Conservation (phyloP, 352 stramenopile genomes). For the Pythium insidiosum region DNA sequence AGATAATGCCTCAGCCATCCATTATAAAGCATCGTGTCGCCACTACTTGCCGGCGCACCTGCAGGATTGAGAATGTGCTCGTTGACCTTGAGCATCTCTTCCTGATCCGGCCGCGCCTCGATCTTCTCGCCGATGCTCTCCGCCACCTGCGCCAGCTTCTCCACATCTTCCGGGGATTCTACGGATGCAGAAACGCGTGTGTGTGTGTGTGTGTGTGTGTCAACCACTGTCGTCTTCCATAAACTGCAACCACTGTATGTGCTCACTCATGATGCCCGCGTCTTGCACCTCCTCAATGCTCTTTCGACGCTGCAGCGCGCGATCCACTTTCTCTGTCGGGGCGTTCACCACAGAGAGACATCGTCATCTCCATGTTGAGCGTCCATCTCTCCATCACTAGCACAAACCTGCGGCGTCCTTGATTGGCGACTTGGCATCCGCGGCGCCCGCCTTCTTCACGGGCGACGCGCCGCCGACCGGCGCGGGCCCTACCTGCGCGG, state of each 20-base stretch:
- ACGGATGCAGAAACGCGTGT: neutral
- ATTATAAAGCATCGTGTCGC: too few species aligned
- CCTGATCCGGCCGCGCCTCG: conserved; percentile 31
- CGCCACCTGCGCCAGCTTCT: conserved; percentile 27
- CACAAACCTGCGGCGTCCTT: conserved; percentile 28
- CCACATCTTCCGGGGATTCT: conserved; percentile 30
- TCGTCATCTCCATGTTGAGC: neutral
- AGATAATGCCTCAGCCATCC: too few species aligned
- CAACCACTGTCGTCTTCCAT: neutral
- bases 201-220: neutral
- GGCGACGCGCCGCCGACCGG: too few species aligned
- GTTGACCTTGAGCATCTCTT: conserved; percentile 38
- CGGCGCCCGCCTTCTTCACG: conserved; percentile 15
- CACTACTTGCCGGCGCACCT: too few species aligned
- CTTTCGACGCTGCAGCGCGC: conserved; percentile 30
- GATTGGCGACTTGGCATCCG: conserved; percentile 13
- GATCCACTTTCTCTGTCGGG: conserved; percentile 26
- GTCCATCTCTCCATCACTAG: neutral
- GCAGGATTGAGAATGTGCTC: conserved; percentile 45
- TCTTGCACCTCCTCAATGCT: conserved; percentile 39
- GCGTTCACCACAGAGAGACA: neutral
- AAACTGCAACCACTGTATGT: neutral
- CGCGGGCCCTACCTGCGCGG: too few species aligned
- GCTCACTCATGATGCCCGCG: conserved; percentile 33
- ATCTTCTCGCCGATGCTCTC: conserved; percentile 37